Evolutionary conservation across 352 stramenopile species (phyloP), one percentile per base, ranked within the genome.

Genomic region (Pythium monospermum): DNA sequence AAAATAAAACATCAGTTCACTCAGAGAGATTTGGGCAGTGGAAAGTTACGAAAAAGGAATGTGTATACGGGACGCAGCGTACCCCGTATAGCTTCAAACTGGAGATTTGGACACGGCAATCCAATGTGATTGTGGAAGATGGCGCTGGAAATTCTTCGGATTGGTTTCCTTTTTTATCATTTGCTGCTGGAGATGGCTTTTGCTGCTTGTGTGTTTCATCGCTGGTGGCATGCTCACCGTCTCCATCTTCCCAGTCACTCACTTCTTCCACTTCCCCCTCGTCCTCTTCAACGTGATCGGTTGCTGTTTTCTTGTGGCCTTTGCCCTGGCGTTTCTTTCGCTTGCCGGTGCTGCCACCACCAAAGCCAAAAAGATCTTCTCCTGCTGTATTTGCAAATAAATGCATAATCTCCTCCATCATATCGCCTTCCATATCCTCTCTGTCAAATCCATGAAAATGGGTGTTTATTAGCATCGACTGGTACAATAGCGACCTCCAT

Each of bases 391-490:
- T 27, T 33, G 66, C 58, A 31, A 85, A 70, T 6, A 83, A 61
- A 42, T 69, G 64, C 48, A 64, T 62, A 66, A 85, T 72, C 16
- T 68, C 59, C 10, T 62, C 57, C 56, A 69, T 60, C 19, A 87
- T 64, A 10, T 82, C 71, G 8, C 59, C 63, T 23, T 87, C 72
- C 36, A 76, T 46, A 1, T 65, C 58, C n/a, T 49, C 53, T 41
- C 68, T 63, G 31, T 19, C 28, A 60, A 22, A 38, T 10, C 44
- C 13, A 27, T 42, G 33, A 27, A 33, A 21, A 42, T n/a, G n/a
- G n/a, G n/a, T n/a, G n/a, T n/a, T n/a, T n/a, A n/a, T n/a, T n/a
- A n/a, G n/a, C 30, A 35, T 35, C 30, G 13, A 13, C 8, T 35
- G 13, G 30, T 13, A 35, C 7, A 13, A 8, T 35, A 8, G 30